Percentiles rank a stretch among this genome's conserved stretches.
Evolutionary conservation across 306 rosid species (phyloP).

Genomic region (Vigna hirtella): DNA sequence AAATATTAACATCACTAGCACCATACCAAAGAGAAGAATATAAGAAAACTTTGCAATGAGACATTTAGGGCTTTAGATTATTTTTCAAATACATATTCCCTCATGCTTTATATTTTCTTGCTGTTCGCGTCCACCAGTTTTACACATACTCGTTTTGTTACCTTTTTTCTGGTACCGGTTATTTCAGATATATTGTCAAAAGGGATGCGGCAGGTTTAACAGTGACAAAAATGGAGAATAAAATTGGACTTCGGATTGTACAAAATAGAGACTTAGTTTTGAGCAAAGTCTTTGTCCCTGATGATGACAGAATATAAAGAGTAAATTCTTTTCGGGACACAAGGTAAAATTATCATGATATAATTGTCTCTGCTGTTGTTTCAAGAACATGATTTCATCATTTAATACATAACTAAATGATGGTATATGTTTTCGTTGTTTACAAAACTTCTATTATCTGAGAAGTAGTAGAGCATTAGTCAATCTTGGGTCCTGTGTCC

Average conservation of each 20-base stretch:
- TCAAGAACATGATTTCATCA: background rate
- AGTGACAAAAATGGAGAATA: conserved; percentile 82
- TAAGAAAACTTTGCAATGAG: background rate
- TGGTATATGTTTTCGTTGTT: conserved; percentile 19
- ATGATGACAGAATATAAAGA: conserved; percentile 79
- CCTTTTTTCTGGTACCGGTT: conserved; percentile 24
- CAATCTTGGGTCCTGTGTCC: background rate
- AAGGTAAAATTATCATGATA: conserved; percentile 57
- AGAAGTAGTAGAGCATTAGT: conserved; percentile 1
- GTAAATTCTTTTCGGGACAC: conserved; percentile 89
- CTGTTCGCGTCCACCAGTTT: conserved; percentile 29
- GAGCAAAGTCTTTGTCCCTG: conserved; percentile 76
- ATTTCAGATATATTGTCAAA: conserved; percentile 73
- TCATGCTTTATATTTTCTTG: background rate
- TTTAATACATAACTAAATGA: background rate
- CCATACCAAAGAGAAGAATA: background rate
- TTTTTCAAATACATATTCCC: conserved; percentile 12
- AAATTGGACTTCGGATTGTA: conserved; percentile 88
- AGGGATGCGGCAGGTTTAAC: conserved; percentile 85
- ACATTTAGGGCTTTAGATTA: background rate
- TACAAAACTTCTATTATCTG: background rate
- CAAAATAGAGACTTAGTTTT: conserved; percentile 91
- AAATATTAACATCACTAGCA: conserved; percentile 8
- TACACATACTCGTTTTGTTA: conserved; percentile 26
- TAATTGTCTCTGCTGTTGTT: conserved; percentile 12